A percentile compares a stretch with the other conserved stretches of the same genome.
phyloP scores from a whole-genome alignment of 2,329 filamentous ascomycete genomes.

The Reticulascus tulasneorum region DNA sequence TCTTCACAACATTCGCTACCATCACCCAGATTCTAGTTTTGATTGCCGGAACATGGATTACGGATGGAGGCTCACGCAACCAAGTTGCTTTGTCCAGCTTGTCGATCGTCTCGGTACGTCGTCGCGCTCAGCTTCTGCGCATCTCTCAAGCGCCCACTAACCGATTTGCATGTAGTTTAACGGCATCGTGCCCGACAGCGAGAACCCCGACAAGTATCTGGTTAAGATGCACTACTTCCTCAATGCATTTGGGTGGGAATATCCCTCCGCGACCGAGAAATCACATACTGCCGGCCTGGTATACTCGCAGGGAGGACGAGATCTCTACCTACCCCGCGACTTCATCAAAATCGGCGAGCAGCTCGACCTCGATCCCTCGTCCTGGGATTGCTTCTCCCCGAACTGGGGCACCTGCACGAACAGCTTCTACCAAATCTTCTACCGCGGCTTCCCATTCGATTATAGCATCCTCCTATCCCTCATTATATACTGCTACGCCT shows the following conservation, averaged over 20 bases:
- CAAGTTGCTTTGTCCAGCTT: conserved; percentile 4
- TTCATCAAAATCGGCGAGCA: conserved; percentile 7
- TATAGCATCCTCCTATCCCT: background rate
- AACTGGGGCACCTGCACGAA: conserved; percentile 4
- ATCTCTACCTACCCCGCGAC: conserved; percentile 6
- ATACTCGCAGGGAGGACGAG: background rate
- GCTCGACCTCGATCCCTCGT: conserved; percentile 1
- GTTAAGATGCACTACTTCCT: conserved; percentile 11
- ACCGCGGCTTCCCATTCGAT: background rate
- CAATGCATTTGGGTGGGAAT: conserved; percentile 10
- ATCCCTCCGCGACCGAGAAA: conserved; percentile 2
- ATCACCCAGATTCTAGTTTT: conserved; percentile 5
- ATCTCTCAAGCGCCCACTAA: background rate
- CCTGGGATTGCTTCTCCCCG: conserved; percentile 11
- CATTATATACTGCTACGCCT: background rate
- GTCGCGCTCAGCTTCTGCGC: too few species aligned
- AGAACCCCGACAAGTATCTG: conserved; percentile 3
- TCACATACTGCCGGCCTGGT: conserved; percentile 3
- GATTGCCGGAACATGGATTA: conserved; percentile 5
- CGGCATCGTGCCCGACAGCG: conserved; percentile 6
- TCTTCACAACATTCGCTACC: background rate
- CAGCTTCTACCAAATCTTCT: conserved; percentile 9
- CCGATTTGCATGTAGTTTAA: conserved; percentile 3
- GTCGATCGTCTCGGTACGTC: conserved; percentile 5
- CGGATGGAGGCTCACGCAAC: background rate